Conservation (phyloP, 75 land plant species). For the Sequoia sempervirens region DNA sequence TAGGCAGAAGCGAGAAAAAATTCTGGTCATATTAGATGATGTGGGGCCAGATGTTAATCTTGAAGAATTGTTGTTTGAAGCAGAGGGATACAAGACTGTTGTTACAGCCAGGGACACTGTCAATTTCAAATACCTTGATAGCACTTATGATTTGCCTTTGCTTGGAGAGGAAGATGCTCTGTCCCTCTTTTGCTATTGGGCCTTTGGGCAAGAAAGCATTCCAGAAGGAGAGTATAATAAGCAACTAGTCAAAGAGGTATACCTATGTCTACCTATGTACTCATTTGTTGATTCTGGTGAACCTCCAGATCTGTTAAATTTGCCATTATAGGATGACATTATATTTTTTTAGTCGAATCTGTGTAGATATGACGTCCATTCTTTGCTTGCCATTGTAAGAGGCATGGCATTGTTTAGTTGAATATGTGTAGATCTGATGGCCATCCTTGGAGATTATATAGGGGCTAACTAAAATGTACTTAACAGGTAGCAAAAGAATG, state of each 20-base stretch:
- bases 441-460: background rate
- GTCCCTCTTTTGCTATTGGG: constrained; percentile 16
- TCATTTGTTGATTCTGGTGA: background rate
- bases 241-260: background rate
- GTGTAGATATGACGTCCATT: background rate
- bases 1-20: too few relatives aligned
- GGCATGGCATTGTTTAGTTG: background rate
- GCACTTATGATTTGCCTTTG: constrained; percentile 28
- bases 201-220: background rate
- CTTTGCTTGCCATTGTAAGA: background rate
- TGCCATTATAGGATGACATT: background rate
- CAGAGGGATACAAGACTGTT: background rate
- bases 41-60: background rate
- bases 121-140: background rate
- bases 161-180: constrained; percentile 46
- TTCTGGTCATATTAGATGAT: background rate
- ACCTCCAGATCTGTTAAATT: background rate
- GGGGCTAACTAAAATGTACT: background rate
- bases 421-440: background rate
- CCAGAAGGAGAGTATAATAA: background rate
- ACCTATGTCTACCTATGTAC: background rate
- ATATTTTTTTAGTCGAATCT: background rate
- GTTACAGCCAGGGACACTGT: background rate
- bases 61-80: background rate
- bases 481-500: background rate